Percentiles rank a stretch among this genome's conserved stretches.
Conservation (phyloP, 73 alveolate species). For the Paramecium sonneborni region DNA sequence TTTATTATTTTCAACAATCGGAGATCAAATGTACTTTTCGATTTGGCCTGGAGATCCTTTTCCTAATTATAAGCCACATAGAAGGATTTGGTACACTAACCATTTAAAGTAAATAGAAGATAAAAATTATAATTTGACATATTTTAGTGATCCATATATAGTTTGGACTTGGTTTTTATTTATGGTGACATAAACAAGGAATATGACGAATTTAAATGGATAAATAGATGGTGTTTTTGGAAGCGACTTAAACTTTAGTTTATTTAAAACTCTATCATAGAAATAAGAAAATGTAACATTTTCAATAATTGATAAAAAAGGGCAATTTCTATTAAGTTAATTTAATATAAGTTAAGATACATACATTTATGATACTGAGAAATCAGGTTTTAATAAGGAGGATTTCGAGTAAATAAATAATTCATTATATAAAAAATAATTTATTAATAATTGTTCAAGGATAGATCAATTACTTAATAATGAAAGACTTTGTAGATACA, state of each 20-base stretch:
- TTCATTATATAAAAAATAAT: not conserved
- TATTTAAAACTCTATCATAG: not conserved
- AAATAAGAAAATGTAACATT: not conserved
- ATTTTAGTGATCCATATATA: conserved; percentile 28
- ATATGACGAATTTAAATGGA: not conserved
- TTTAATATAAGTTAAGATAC: not conserved
- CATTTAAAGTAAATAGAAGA: not conserved
- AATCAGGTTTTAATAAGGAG: not conserved
- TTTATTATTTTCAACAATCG: not conserved
- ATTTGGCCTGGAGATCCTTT: conserved; percentile 60
- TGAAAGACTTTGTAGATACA: not conserved
- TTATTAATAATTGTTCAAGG: not conserved
- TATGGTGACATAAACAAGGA: conserved; percentile 44
- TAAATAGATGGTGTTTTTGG: conserved; percentile 15
- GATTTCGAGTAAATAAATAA: not conserved
- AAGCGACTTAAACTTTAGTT: conserved; percentile 21
- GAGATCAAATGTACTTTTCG: conserved; percentile 31
- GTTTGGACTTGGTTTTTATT: conserved; percentile 7
- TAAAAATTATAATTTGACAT: not conserved
- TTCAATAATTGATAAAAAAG: conserved; percentile 19
- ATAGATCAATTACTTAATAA: not conserved
- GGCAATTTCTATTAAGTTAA: not conserved
- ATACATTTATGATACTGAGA: not conserved
- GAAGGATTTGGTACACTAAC: conserved; percentile 32
- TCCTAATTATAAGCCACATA: conserved; percentile 45